Evolutionary conservation across 129 eudicot genomes (phyloP), one percentile per base, ranked within the genome.

Genomic region (Escallonia rubra): DNA sequence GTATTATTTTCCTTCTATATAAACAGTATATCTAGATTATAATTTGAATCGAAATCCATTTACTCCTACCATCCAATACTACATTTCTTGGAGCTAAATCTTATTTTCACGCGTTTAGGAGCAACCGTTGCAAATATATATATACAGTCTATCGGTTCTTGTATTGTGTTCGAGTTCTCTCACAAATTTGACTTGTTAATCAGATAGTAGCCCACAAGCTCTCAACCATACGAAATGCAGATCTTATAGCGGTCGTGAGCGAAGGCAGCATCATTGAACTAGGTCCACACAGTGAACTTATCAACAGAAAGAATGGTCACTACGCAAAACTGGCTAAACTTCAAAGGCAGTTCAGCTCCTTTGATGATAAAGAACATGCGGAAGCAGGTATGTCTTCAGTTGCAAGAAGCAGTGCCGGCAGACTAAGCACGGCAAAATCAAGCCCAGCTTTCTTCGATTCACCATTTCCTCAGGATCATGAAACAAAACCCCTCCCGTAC

Each of bases 121-220:
- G 34, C 34, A 23, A 23, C 34, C 34, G 1, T 23, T 23, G 34
- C 34, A 23, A 23, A 23, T n/a, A n/a, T n/a, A n/a, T n/a, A 23
- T 23, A 23, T 23, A 23, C 34, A 23, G 34, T 23, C 34, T 23
- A n/a, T n/a, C 1, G 34, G 34, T 23, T 23, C 34, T 23, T 23
- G 1, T 23, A 23, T 23, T 23, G 34, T 23, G 34, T 23, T 23
- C 34, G 10, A 51, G 50, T 13, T 41, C 13, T 9, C 69, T 71
- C 4, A 57, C 51, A 38, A 45, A 5, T 43, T 54, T 57, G 64
- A 74, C 59, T 52, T 58, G 56, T 14, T 51, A 64, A 57, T 66
- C 82, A 91, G 97, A 90, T 93, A 14, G 91, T 93, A 23, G 98
- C 98, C 48, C 98, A 93, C 74, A 93, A 93, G 76, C 95, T 93